A percentile compares a stretch with the other conserved stretches of the same genome.
Conservation (phyloP, 139 green algal species). For the Coelastrella sp. region DNA sequence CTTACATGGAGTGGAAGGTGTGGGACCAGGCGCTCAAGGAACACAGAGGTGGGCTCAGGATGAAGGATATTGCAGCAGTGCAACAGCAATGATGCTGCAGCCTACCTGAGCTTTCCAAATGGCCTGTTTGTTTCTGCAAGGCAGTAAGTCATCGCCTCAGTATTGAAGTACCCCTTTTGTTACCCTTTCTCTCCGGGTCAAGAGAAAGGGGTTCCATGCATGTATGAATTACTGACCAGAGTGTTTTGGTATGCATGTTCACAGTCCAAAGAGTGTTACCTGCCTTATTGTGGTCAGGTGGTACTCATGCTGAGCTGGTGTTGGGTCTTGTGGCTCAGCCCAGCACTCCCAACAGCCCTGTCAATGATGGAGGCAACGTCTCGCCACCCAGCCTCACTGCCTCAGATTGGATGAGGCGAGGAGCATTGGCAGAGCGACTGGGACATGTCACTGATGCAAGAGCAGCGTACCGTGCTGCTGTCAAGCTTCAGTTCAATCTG, state of each 20-base stretch:
- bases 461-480: slow-evolving; percentile 52
- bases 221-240: no score
- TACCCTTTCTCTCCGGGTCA: no score
- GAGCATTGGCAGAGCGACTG: slow-evolving; percentile 65
- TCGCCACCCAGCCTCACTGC: slow-evolving; percentile 22
- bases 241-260: no score
- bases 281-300: slow-evolving; percentile 4
- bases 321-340: background rate
- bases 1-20: slow-evolving; percentile 49
- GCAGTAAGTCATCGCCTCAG: no score
- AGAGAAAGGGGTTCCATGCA: no score
- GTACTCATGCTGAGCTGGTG: slow-evolving; percentile 43
- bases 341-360: background rate
- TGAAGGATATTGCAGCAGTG: background rate
- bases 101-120: no score
- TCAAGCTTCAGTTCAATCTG: slow-evolving; percentile 34
- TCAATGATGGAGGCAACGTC: slow-evolving; percentile 10
- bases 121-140: no score
- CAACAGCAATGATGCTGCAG: no score
- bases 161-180: no score
- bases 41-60: slow-evolving; percentile 21
- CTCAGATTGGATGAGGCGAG: slow-evolving; percentile 63
- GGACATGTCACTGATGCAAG: slow-evolving; percentile 60
- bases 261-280: no score
- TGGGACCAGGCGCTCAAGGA: slow-evolving; percentile 37